Evolutionary conservation across 2,329 filamentous ascomycete genomes (phyloP), one percentile per base, ranked within the genome.

Genomic region (Aureobasidium melanogenum): DNA sequence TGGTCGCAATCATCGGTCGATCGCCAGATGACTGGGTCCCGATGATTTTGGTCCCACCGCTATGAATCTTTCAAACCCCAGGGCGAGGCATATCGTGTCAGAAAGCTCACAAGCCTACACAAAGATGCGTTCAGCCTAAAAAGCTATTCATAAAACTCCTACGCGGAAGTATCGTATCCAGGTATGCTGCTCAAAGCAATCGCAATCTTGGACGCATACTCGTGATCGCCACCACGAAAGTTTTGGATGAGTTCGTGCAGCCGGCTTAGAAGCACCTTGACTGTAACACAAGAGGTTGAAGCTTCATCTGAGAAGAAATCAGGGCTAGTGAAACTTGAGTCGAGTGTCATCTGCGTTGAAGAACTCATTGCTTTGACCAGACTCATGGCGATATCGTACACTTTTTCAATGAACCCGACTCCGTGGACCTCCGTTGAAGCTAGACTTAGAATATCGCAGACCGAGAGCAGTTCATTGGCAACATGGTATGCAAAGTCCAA

Each of bases 341-440:
- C 64, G 26, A 67, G 12, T 30, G 59, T 51, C 9, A 68, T 61
- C n/a, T 55, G 57, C 1, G 63, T 38, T 17, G 65, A 66, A 17
- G 62, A 62, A 24, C 59, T 64, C 61, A 66, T 64, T 1, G 67
- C 67, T 39, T 62, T 65, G 67, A 68, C 52, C 5, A 68, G 47
- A 9, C 67, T 67, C 43, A 66, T 62, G 1, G 68, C 68, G 38
- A 76, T 75, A 60, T 76, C 73, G 44, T 71, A 76, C 24, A 76
- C 63, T 63, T 76, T 76, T 62, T 76, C 74, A 15, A 73, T 70
- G 68, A 67, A 70, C 61, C 59, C 75, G 36, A 76, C 72, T 4
- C 75, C 75, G 62, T 77, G 75, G 0, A 74, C 72, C 61, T 77
- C 76, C 72, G 77, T 74, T 2, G 76, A 72, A 60, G 64, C 56